Base-by-base conservation (phyloP, 768 basidiomycete genomes). In the Kwoniella botswanensis region DNA sequence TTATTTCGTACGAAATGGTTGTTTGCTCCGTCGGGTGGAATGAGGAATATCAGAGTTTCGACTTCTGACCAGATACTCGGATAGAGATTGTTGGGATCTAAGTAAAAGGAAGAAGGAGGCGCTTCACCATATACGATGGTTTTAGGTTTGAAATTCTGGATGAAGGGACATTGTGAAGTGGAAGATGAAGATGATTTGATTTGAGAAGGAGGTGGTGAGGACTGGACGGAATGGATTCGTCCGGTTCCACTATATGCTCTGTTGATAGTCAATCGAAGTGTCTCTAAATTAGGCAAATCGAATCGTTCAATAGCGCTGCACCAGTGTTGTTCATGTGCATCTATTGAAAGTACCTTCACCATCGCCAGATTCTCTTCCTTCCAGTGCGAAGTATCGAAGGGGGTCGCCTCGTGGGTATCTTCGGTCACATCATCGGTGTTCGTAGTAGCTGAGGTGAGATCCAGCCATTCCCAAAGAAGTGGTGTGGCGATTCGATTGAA, bases 401-500 rank as follows among this genome's bases (percentile, higher is more conserved):
- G 24, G 7, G 2, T 9, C 12, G 11, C 6, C 11, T 4, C 5
- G 21, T 52, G 5, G 50, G 15, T 52, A 17, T 18, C 17, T 52
- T 52, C 50, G 21, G 54, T 9, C 7, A 11, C 18, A 18, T 55
- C 54, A 1, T 55, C 54, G 6, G 24, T 22, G 11, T 1, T n/a
- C 15, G n/a, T 13, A 9, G 54, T 11, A 6, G 54, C 17, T 12
- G 54, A n/a, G 3, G 18, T 24, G 11, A 55, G 54, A 12, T 11
- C 21, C 4, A 55, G 24, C 54, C 54, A 55, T 55, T 15, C 4
- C 54, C 54, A 55, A 55, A 55, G 54, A 21, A 55, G 54, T 11
- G 54, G 54, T 55, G n/a, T 24, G 12, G 54, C 54, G 21, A 55
- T 55, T 55, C 11, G 21, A n/a, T 55, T 55, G 54, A 55, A 24